Conservation (phyloP, 768 basidiomycete species). For the Tremella fuciformis region DNA sequence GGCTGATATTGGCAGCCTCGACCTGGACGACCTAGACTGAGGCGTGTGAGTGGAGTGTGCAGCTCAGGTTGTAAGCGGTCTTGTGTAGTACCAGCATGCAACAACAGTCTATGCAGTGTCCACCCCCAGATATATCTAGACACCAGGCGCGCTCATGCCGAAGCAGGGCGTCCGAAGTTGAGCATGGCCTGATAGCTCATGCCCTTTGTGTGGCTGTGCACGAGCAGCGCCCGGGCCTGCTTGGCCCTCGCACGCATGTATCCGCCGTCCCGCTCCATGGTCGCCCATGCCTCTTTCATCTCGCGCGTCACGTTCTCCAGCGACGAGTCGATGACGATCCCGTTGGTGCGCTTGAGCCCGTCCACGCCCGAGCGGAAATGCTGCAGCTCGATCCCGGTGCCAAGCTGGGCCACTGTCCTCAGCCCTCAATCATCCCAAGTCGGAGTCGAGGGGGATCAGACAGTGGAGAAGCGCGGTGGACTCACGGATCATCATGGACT, state of each 20-base stretch:
- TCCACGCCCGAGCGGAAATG: background rate
- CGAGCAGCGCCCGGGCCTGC: background rate
- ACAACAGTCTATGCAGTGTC: too few species aligned
- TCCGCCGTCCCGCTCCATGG: background rate
- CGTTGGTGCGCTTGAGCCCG: conserved; percentile 2
- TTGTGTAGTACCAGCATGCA: too few species aligned
- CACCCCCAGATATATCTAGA: too few species aligned
- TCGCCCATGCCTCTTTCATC: background rate
- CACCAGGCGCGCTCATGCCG: too few species aligned
- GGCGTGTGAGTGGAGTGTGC: too few species aligned
- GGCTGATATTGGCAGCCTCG: too few species aligned
- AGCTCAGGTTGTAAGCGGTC: too few species aligned
- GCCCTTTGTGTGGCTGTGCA: background rate
- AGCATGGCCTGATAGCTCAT: background rate
- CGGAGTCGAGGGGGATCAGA: background rate
- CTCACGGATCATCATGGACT: conserved; percentile 23
- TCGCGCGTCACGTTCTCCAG: background rate
- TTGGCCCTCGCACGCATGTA: background rate
- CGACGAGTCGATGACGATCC: background rate
- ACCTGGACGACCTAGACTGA: background rate
- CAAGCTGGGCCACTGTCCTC: conserved; percentile 2
- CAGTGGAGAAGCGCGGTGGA: conserved; percentile 5
- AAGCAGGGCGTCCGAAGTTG: background rate
- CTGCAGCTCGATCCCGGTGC: background rate
- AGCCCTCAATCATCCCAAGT: background rate